Evolutionary conservation across 176 grass and related monocot genomes (phyloP), one percentile per base, ranked within the genome.

Genomic region (Phyllostachys edulis): DNA sequence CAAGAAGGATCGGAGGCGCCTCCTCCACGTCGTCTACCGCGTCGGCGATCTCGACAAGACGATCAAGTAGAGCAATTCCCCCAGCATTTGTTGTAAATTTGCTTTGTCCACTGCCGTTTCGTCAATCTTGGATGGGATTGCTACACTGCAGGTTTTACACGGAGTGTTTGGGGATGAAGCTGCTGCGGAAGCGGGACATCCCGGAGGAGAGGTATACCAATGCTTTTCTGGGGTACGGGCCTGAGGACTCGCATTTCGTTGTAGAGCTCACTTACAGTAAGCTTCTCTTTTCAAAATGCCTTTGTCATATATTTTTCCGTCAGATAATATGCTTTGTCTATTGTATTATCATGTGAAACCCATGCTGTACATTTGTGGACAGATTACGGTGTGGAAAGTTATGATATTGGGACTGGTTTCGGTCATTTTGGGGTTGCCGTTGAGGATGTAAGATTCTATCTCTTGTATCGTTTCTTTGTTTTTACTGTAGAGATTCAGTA

Each of bases 191-290:
- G 55, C 76, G 93, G 52, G 96, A 95, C 75, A 93, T 98, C 61
- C 93, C 96, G 0, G 96, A 98, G 87, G 96, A 98, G 88, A 93
- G 89, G 89, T 98, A 95, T 36, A 95, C 92, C 61, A 98, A 98
- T 80, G 95, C 95, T 51, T 98, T 98, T 74, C 82, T 98, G 13
- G 96, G 96, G 23, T 98, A 93, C 45, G 96, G 96, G 40, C 92
- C 96, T n/a, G 96, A 98, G 90, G 92, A 90, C 44, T 95, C 93
- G 2, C 93, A 98, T 88, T 98, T 98, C 16, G 93, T 95, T 67
- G 85, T 93, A 18, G 96, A 98, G 84, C 90, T 98, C 68, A 95
- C 92, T 78, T 98, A 98, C 69, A 92, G 96, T 98, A 91, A 94
- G 92, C 41, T 77, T 82, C 71, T 34, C 76, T 16, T 9, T 1